Evolutionary conservation across 1,139 yeast genomes (phyloP).

Genomic region (Saccharomyces hybrid): DNA sequence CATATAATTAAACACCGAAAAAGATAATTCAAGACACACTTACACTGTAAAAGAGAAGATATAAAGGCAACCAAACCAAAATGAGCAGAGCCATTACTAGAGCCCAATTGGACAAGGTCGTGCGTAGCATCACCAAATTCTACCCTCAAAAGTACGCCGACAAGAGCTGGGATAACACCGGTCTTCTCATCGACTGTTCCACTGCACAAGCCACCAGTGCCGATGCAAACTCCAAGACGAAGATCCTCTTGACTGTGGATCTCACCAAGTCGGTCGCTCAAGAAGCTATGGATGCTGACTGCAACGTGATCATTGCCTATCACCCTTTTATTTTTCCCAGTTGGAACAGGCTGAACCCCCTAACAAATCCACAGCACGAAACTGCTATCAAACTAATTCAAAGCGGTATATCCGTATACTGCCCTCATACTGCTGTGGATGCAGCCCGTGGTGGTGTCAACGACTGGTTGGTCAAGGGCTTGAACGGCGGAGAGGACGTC

Average conservation of each 20-base stretch:
- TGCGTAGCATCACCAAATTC: conserved; percentile 52
- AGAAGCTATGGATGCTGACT: conserved; percentile 58
- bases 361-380: conserved; percentile 66
- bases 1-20: background rate
- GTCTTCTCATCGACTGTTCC: conserved; percentile 63
- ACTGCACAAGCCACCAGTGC: conserved; percentile 15
- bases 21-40: conserved; percentile 2
- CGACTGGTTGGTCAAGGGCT: conserved; percentile 74
- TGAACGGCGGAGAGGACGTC: conserved; percentile 33
- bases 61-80: background rate
- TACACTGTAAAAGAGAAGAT: conserved; percentile 3
- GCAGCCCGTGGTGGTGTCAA: conserved; percentile 89
- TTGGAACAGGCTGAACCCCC: conserved; percentile 60
- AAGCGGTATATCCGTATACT: conserved; percentile 76
- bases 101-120: conserved; percentile 40
- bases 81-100: conserved; percentile 23
- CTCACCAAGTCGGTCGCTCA: conserved; percentile 75
- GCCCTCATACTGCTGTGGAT: conserved; percentile 94
- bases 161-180: conserved; percentile 88
- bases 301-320: conserved; percentile 66
- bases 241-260: conserved; percentile 71
- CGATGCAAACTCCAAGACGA: conserved; percentile 21
- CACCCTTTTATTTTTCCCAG: conserved; percentile 94
- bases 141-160: conserved; percentile 78
- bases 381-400: conserved; percentile 67